Base-by-base conservation (phyloP, 208 protist species). In the Crithidia thermophila region DNA sequence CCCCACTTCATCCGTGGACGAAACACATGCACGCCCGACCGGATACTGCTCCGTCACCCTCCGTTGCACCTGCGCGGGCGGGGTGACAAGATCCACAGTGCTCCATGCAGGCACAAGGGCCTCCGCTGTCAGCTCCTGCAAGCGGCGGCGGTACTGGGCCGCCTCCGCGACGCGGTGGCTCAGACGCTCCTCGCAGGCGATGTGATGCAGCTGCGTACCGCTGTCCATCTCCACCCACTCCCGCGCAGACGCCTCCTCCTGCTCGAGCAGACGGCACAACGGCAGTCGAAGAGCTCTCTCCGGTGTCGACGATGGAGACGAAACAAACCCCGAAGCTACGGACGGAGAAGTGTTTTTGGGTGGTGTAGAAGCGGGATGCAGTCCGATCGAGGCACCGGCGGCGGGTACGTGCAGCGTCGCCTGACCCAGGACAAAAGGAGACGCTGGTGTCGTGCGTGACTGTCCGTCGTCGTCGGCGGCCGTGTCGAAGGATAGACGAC, bases 151-250 rank as follows among this genome's bases (percentile, higher is more conserved):
- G 42, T 63, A 63, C 42, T 51, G 57, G 30, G 30, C 57, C 16
- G 30, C 57, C 42, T 63, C 57, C 23, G 57, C 57, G 20, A 25
- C 23, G 14, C 43, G 57, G 43, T 63, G 51, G 27, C 40, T 25
- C 16, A 59, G n/a, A 11, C 67, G 67, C 51, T 66, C 58, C 58
- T 53, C 50, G n/a, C 67, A 47, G 3, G 53, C 51, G 25, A 67
- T 25, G 30, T 46, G 57, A 23, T 60, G 67, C 31, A 55, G 51
- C 31, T 61, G 49, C 36, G 61, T 42, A 53, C 50, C 52, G n/a
- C 50, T 58, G 23, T 60, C 58, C 36, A 67, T n/a, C 25, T 16
- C 47, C 7, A 55, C 9, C 67, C 57, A 59, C 58, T 51, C 59
- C 0, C 67, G 58, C 27, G 47, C 67, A 33, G 58, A 57, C 9